These are phyloP conservation scores for Knoxia roxburghii DNA, from an alignment of 257 asterid genomes.

Conservation along the genomic window DNA sequence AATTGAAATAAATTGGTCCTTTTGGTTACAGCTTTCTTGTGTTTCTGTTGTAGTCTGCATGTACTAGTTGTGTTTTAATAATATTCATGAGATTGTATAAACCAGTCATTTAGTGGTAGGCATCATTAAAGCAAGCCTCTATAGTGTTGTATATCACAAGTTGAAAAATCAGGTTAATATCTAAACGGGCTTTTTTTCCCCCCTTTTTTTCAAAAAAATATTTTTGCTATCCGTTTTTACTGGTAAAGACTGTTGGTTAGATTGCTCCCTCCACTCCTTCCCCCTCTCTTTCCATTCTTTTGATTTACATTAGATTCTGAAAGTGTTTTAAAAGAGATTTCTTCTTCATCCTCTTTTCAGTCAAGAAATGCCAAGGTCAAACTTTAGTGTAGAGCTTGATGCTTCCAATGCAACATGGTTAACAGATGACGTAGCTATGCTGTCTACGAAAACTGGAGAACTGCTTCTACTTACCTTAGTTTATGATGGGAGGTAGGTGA, in stretches of 20 bases:
- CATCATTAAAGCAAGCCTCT: neutral
- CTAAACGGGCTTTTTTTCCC: neutral
- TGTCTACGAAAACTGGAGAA: slow-evolving; percentile 92
- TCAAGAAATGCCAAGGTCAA: slow-evolving; percentile 78
- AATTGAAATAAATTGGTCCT: neutral
- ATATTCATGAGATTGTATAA: neutral
- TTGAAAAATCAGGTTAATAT: neutral
- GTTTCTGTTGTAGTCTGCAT: neutral
- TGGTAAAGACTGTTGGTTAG: neutral
- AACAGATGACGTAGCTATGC: slow-evolving; percentile 85
- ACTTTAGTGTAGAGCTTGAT: slow-evolving; percentile 81
- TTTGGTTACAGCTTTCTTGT: neutral
- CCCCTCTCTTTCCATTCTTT: neutral
- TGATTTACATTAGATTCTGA: neutral
- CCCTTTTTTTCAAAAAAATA: neutral
- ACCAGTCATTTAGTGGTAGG: neutral
- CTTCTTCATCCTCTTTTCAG: slow-evolving; percentile 35
- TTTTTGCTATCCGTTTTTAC: neutral
- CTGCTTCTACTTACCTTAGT: slow-evolving; percentile 81
- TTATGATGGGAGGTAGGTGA: slow-evolving; percentile 84
- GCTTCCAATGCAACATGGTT: slow-evolving; percentile 92
- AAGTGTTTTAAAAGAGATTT: slow-evolving; percentile 19
- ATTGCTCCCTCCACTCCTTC: neutral
- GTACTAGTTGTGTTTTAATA: neutral
- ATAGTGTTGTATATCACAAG: neutral